Evolutionary conservation across 108 stramenopile species (phyloP), one percentile per base, ranked within the genome.

Genomic region (Nitzschia sp.): DNA sequence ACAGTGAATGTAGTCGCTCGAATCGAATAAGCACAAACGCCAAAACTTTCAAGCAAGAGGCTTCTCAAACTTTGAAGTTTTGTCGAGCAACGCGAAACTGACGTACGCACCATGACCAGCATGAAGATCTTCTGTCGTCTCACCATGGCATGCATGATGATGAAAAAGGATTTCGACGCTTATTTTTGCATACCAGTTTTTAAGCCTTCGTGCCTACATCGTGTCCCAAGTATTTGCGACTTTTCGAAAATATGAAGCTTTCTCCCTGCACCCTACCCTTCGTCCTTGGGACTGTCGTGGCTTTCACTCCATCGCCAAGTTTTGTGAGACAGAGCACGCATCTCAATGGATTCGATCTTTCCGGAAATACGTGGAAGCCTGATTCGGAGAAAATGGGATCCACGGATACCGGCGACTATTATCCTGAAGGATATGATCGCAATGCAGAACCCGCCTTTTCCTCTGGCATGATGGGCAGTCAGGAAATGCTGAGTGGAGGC

Each of bases 351-450:
- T 56, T 83, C 60, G 87, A 88, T 47, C 32, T 85, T 47, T 60
- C 66, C 42, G 87, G 87, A 25, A 92, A 92, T 66, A 54, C 75
- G 1, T 88, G 90, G 90, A 87, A 92, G 76, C 87, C 90, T 8
- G 85, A 92, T 36, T 74, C 72, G 46, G 87, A 87, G 57, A 89
- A 83, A 66, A 92, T 92, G 90, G 90, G 85, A 36, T 79, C 84
- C 5, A 89, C 88, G 1, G 92, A 93, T 68, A 87, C 85, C 18
- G 88, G 88, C 21, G 92, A 93, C 65, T 93, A 82, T 78, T 91
- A 84, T 65, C 92, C 92, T 1, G 92, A 94, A 63, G 89, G 86
- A 56, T 94, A 91, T 74, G 76, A 94, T 45, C 67, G 75, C 4
- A 51, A 76, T 18, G 80, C 81, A 62, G 80, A 83, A 62, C 55